Conservation (phyloP, 352 stramenopile species). For the Blastocystis hominis region DNA sequence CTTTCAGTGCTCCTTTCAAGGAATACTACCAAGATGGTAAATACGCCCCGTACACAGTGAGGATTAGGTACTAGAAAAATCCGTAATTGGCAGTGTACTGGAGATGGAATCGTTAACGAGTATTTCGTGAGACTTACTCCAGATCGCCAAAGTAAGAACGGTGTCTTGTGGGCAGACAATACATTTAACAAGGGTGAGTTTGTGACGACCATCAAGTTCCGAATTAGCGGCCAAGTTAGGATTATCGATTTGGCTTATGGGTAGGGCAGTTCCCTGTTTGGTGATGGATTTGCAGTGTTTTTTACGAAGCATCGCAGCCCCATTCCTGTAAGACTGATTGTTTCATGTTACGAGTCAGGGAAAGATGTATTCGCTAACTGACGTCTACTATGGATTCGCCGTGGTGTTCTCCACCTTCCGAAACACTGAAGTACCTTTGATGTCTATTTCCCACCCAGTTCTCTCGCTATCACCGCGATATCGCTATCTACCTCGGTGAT, state of each 20-base stretch:
- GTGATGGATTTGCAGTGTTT: slow-evolving; percentile 66
- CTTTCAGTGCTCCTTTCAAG: slow-evolving; percentile 53
- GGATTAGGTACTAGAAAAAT: slow-evolving; percentile 19
- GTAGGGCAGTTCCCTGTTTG: slow-evolving; percentile 63
- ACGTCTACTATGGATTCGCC: slow-evolving; percentile 64
- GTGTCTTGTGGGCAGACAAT: slow-evolving; percentile 61
- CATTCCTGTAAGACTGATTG: not conserved
- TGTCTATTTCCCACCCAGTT: not conserved
- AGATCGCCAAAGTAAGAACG: slow-evolving; percentile 65
- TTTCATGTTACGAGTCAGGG: not conserved
- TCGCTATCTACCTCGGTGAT: slow-evolving; percentile 40
- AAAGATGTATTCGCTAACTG: slow-evolving; percentile 60
- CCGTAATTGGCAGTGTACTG: not conserved
- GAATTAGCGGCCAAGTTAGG: slow-evolving; percentile 62
- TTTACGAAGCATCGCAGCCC: slow-evolving; percentile 59
- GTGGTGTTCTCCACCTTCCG: slow-evolving; percentile 70
- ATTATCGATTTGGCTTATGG: not conserved
- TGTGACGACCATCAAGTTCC: slow-evolving; percentile 63
- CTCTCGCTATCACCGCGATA: slow-evolving; percentile 58
- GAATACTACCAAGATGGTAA: slow-evolving; percentile 26
- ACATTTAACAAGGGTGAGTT: slow-evolving; percentile 59
- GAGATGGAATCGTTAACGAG: slow-evolving; percentile 60
- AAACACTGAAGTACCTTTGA: slow-evolving; percentile 63
- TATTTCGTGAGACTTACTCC: slow-evolving; percentile 64
- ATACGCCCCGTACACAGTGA: not conserved